phyloP scores from a whole-genome alignment of 352 stramenopile species.

The Pythium guiyangense region DNA sequence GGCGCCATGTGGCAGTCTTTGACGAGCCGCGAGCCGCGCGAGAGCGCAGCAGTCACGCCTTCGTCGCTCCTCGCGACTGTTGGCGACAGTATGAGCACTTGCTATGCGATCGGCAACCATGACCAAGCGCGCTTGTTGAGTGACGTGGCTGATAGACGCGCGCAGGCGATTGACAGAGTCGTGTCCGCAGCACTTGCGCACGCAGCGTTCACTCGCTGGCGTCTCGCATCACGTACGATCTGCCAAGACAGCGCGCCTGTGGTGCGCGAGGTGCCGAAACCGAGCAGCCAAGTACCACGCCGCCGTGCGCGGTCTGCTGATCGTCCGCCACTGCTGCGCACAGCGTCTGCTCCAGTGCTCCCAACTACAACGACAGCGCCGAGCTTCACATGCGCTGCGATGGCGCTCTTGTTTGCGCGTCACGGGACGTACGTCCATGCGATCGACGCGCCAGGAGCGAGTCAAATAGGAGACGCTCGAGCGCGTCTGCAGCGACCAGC shows the following conservation, averaged over 20 bases:
- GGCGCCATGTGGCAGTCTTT: too few relatives aligned
- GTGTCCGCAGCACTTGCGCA: constrained; percentile 1
- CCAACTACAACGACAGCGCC: not conserved
- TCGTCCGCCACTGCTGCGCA: not conserved
- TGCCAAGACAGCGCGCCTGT: too few relatives aligned
- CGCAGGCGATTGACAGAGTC: constrained; percentile 5
- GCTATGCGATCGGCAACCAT: too few relatives aligned
- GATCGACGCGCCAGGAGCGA: not conserved
- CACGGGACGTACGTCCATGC: constrained; percentile 17
- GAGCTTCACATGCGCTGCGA: constrained; percentile 39
- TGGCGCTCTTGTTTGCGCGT: constrained; percentile 28
- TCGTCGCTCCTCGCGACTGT: too few relatives aligned
- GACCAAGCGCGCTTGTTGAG: not conserved
- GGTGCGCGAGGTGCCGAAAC: too few relatives aligned
- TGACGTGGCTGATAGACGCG: not conserved
- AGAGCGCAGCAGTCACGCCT: too few relatives aligned
- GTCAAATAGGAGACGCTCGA: too few relatives aligned
- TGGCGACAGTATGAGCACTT: too few relatives aligned
- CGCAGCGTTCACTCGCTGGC: constrained; percentile 10
- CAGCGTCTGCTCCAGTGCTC: not conserved
- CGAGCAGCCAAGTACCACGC: too few relatives aligned
- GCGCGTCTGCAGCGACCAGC: not conserved
- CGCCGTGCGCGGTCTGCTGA: not conserved
- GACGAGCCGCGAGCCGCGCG: too few relatives aligned
- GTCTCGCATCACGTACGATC: not conserved